Base-by-base conservation (phyloP, 768 basidiomycete species). In the Boletus huronensis region DNA sequence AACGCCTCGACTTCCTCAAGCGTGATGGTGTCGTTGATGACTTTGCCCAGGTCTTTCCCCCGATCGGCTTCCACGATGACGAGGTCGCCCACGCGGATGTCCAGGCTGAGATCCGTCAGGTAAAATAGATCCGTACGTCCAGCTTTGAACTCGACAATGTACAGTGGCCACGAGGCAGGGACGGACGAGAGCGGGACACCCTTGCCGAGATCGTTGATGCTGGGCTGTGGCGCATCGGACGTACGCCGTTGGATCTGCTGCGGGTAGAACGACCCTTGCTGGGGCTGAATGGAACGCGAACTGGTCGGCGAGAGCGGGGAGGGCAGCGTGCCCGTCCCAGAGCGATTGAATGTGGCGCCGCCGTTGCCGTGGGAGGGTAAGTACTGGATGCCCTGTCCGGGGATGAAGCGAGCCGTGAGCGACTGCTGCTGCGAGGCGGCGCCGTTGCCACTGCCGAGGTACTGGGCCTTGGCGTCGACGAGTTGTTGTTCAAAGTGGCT, bases 51-150 rank as follows among this genome's bases (percentile, higher is more conserved):
- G 73, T 97, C 95, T 67, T 87, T 88, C 14, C 96, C 96, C 26
- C 96, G 79, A 69, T 98, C 96, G 28, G 93, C 96, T 71, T 98
- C 96, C 17, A 98, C 96, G 58, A 98, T 93, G 57, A 98, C 96
- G 35, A 93, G 75, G 66, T 98, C 96, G 2, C 93, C 96, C 21
- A 88, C 84, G 6, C 84, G 81, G 57, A 98, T 84, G 34, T 79
- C 74, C 36, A 82, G 64, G 62, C 77, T 65, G 56, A 79, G 77
- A 64, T 95, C 90, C 0, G 85, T 88, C 57, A 87, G 79, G 70
- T 97, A 98, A 74, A 94, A 98, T 26, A 99, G 74, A 70, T 98
- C 96, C 58, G 93, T 93, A 38, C 96, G 84, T 0, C 93, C 93
- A 0, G 95, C 95, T 73, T 98, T 99, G 80, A 99, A 99, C 70